These are phyloP conservation scores for Pseudogymnoascus sp. DNA, from an alignment of 2,329 filamentous ascomycete species.

Conservation along the genomic window DNA sequence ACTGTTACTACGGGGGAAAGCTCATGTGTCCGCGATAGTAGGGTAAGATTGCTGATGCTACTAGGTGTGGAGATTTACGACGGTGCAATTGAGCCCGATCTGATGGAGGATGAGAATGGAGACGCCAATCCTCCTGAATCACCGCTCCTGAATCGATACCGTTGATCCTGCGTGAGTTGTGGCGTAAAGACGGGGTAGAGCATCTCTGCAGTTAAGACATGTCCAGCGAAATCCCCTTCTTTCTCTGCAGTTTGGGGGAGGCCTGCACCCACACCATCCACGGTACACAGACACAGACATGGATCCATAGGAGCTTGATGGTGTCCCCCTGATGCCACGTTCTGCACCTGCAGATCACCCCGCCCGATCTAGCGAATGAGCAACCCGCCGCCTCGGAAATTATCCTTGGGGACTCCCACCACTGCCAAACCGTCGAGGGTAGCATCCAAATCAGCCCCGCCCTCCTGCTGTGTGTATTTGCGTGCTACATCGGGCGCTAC, in stretches of 20 bases:
- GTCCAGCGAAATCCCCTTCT: background rate
- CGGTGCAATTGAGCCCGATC: background rate
- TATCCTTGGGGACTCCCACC: slow-evolving; percentile 1
- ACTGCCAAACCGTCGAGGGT: slow-evolving; percentile 1
- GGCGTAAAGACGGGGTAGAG: background rate
- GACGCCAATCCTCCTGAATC: background rate
- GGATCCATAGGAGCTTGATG: background rate
- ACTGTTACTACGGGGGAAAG: background rate
- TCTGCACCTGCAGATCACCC: slow-evolving; percentile 10
- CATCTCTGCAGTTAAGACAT: background rate
- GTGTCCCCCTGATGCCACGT: slow-evolving; percentile 10
- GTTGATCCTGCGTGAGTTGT: background rate
- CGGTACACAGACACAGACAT: background rate
- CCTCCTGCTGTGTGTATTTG: background rate
- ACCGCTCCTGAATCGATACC: background rate
- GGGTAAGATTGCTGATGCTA: background rate
- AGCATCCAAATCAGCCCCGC: background rate
- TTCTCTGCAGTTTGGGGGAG: background rate
- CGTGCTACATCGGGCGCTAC: background rate
- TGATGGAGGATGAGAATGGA: background rate
- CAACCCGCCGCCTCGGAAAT: slow-evolving; percentile 10
- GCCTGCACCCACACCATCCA: background rate
- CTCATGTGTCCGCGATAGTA: background rate
- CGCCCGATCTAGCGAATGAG: slow-evolving; percentile 2
- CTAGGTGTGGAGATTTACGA: background rate